Evolutionary conservation across 139 green algal genomes (phyloP).

Genomic region (Tetradesmus obliquus): DNA sequence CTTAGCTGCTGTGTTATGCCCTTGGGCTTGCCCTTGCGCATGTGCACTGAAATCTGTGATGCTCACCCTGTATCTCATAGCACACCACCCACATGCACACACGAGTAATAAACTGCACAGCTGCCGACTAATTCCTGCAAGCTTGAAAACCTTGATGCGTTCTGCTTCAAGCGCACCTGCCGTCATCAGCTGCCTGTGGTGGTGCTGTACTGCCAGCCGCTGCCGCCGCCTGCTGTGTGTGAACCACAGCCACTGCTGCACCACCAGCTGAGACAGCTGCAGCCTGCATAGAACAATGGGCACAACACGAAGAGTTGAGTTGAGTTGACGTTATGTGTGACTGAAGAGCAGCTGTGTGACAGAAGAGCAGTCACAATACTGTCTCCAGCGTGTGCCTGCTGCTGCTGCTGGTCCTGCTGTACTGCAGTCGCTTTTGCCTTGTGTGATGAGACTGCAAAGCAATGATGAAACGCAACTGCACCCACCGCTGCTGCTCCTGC

Average conservation of each 20-base stretch:
- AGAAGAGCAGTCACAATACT: too few species aligned
- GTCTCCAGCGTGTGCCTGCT: too few species aligned
- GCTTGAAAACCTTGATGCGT: not conserved
- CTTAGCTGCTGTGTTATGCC: not conserved
- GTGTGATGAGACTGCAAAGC: too few species aligned
- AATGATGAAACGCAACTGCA: not conserved
- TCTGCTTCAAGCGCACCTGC: conserved; percentile 6
- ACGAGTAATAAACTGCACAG: too few species aligned
- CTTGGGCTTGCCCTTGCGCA: not conserved
- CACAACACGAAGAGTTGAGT: too few species aligned
- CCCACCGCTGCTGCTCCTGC: conserved; percentile 7
- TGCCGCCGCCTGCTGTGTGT: not conserved
- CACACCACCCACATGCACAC: not conserved
- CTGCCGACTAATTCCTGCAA: too few species aligned
- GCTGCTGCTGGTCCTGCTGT: too few species aligned
- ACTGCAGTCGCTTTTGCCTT: too few species aligned
- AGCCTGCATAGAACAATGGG: not conserved
- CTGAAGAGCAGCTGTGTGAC: too few species aligned
- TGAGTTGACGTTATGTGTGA: too few species aligned
- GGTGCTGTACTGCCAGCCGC: not conserved
- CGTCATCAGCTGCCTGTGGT: not conserved
- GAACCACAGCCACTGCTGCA: conserved; percentile 25
- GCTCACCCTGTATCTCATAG: not conserved
- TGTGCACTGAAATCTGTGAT: not conserved
- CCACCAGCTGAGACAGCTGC: not conserved